Conservation (phyloP, 148 eudicot species). For the Rhododendron henanense region DNA sequence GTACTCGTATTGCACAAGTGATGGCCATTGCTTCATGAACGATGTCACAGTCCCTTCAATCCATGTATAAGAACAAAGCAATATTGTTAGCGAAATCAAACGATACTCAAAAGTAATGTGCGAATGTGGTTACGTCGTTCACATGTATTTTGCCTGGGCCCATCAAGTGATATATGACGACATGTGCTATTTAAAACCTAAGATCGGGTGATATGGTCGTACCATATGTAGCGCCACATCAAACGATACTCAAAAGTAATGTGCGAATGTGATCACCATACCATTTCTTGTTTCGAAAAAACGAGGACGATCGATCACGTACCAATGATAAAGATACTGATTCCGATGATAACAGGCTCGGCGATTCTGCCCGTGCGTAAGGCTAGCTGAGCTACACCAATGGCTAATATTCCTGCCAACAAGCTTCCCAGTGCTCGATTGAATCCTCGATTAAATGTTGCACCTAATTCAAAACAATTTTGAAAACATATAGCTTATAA, state of each 20-base stretch:
- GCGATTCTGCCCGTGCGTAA: conserved; percentile 31
- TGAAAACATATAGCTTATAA: background rate
- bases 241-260: too few species aligned
- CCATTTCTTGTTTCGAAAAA: background rate
- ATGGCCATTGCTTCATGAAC: conserved; percentile 59
- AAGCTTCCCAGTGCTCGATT: conserved; percentile 66
- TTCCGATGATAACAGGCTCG: conserved; percentile 44
- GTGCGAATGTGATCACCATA: background rate
- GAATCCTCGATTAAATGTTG: conserved; percentile 57
- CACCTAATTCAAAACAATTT: conserved; percentile 23
- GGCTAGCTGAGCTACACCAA: conserved; percentile 46
- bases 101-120: too few species aligned
- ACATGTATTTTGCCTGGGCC: too few species aligned
- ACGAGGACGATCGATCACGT: background rate
- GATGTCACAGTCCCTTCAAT: conserved; percentile 51
- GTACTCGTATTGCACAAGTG: conserved; percentile 52
- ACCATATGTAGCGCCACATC: too few species aligned
- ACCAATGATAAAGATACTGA: conserved; percentile 56
- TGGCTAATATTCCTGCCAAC: conserved; percentile 51
- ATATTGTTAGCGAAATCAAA: background rate
- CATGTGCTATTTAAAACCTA: too few species aligned
- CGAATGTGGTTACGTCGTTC: too few species aligned
- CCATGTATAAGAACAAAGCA: background rate
- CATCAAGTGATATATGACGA: too few species aligned
- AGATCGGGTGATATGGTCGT: too few species aligned